Evolutionary conservation across 169 alveolate species (phyloP).

Genomic region (Prorocentrum cordatum): DNA sequence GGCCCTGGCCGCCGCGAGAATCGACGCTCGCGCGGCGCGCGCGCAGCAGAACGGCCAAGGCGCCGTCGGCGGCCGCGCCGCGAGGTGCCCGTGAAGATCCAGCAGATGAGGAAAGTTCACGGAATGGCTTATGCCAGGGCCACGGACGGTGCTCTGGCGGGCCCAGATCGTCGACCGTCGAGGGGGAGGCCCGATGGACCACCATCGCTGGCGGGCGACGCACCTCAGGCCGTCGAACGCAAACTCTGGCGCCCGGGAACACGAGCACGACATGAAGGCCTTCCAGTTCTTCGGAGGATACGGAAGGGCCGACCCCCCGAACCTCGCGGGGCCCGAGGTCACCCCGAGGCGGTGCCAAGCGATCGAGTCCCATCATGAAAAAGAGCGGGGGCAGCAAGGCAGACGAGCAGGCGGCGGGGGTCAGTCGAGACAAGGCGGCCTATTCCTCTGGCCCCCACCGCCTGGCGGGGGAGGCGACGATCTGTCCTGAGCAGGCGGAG

Average conservation of each 20-base stretch:
- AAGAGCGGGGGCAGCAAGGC: too few relatives aligned
- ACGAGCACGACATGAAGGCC: background rate
- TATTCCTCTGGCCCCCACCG: too few relatives aligned
- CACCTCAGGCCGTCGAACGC: too few relatives aligned
- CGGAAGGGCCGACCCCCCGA: background rate
- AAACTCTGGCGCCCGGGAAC: conserved; percentile 30
- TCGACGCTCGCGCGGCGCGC: conserved; percentile 4
- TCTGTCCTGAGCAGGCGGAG: too few relatives aligned
- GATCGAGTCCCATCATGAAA: conserved; percentile 7
- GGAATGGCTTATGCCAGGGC: conserved; percentile 55
- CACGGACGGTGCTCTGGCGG: conserved; percentile 15
- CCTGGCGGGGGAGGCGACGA: too few relatives aligned
- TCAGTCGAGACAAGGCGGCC: too few relatives aligned
- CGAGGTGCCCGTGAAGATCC: background rate
- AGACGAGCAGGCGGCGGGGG: too few relatives aligned
- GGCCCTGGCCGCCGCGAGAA: too few relatives aligned
- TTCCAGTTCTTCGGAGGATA: background rate
- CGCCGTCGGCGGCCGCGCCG: background rate
- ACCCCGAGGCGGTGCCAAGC: background rate
- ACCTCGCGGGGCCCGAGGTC: conserved; percentile 1
- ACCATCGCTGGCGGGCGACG: conserved; percentile 22
- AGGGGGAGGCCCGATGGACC: conserved; percentile 31
- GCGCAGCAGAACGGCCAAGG: background rate
- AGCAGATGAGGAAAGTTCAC: background rate
- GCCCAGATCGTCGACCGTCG: background rate